A percentile compares a stretch with the other conserved stretches of the same genome.
Evolutionary conservation across 2,329 filamentous ascomycete species (phyloP).

Genomic region (Neoascochyta sp.): DNA sequence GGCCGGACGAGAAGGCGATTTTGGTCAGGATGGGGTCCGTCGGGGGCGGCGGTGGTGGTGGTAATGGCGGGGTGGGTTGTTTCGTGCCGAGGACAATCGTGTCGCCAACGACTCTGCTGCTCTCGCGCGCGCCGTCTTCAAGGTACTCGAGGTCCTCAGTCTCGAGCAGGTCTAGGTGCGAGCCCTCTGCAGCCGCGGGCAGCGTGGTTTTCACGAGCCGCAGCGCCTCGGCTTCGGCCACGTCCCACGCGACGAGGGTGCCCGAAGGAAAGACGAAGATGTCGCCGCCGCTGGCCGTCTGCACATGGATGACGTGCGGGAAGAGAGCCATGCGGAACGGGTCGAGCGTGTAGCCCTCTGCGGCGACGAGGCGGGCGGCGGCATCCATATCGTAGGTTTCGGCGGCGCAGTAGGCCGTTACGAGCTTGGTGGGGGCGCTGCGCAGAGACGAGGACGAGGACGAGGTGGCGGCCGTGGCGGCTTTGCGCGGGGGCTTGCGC

Average conservation of each 20-base stretch:
- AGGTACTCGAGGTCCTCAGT: conserved; percentile 87
- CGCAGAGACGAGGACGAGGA: conserved; percentile 70
- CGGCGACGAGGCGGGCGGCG: conserved; percentile 55
- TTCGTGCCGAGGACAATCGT: conserved; percentile 85
- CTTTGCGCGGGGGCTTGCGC: too few relatives aligned
- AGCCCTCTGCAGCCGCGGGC: conserved; percentile 69
- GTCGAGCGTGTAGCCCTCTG: conserved; percentile 60
- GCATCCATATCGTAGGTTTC: conserved; percentile 61
- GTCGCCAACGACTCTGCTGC: conserved; percentile 78
- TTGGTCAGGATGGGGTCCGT: conserved; percentile 75
- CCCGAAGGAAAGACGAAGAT: conserved; percentile 95
- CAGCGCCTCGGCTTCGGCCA: conserved; percentile 68
- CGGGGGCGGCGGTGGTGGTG: conserved; percentile 23
- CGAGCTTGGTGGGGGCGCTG: conserved; percentile 64
- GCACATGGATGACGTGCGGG: conserved; percentile 63
- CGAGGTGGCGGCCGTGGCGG: too few relatives aligned
- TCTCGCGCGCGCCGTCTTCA: conserved; percentile 68
- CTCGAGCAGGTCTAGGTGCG: conserved; percentile 70
- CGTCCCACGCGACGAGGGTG: conserved; percentile 87
- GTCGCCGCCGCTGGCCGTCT: conserved; percentile 60
- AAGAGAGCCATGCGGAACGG: conserved; percentile 60
- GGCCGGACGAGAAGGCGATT: conserved; percentile 91
- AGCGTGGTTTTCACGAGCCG: conserved; percentile 59
- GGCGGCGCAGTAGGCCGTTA: conserved; percentile 65
- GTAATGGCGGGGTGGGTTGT: conserved; percentile 43